Percentiles rank a stretch among this genome's conserved stretches.
phyloP scores from a whole-genome alignment of 495 filamentous ascomycete species.

The Parmelia sp. region DNA sequence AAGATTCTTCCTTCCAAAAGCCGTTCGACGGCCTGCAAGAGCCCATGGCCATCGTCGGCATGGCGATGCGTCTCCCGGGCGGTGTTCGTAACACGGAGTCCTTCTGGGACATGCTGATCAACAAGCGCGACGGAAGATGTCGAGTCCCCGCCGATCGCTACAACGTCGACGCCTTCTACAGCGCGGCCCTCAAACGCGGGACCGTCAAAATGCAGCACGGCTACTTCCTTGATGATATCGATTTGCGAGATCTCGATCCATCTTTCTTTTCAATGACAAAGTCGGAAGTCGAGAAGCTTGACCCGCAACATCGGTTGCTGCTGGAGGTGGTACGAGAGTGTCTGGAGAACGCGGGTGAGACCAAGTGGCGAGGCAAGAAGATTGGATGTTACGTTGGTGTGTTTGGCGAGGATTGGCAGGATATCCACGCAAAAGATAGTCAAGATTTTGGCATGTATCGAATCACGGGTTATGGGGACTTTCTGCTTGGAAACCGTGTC shows the following conservation, averaged over 20 bases:
- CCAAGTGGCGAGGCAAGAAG: conserved; percentile 32
- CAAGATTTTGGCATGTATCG: conserved; percentile 21
- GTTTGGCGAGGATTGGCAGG: conserved; percentile 30
- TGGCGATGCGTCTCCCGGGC: too few species aligned
- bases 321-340: conserved; percentile 45
- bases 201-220: conserved; percentile 36
- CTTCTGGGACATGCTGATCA: conserved; percentile 37
- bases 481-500: conserved; percentile 28
- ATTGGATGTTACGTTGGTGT: conserved; percentile 35
- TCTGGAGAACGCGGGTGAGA: conserved; percentile 30
- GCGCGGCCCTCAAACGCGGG: conserved; percentile 13
- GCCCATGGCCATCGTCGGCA: too few species aligned
- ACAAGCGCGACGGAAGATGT: conserved; percentile 30
- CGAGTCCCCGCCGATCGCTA: conserved; percentile 33
- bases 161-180: conserved; percentile 30
- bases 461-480: conserved; percentile 21
- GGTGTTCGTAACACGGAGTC: too few species aligned
- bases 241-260: conserved; percentile 31
- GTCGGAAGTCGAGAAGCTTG: conserved; percentile 45
- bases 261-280: conserved; percentile 39
- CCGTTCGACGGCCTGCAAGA: too few species aligned
- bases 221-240: conserved; percentile 46
- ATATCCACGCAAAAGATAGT: conserved; percentile 26
- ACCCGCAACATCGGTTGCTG: conserved; percentile 52
- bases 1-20: too few species aligned